Percentiles rank a stretch among this genome's conserved stretches.
Evolutionary conservation across 78 protist species (phyloP).

Genomic region (Dictyostelium intermedium): DNA sequence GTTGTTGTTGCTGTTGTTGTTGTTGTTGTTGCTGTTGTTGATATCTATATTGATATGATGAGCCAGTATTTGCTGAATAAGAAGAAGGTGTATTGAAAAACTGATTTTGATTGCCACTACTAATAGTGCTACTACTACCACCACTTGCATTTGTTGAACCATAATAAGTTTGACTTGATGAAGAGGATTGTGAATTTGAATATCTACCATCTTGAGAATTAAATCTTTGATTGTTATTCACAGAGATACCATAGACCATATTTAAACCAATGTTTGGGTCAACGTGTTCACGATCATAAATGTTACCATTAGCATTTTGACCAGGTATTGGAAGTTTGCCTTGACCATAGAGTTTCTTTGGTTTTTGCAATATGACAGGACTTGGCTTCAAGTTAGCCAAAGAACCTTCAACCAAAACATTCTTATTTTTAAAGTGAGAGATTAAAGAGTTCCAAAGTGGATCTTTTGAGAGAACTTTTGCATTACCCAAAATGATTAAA

Average conservation of each 20-base stretch:
- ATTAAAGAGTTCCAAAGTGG: slow-evolving; percentile 98
- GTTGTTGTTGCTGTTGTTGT: not conserved
- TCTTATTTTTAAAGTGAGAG: slow-evolving; percentile 91
- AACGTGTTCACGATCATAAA: not conserved
- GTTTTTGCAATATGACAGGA: slow-evolving; percentile 61
- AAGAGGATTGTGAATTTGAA: slow-evolving; percentile 9
- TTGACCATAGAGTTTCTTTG: slow-evolving; percentile 66
- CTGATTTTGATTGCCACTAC: not conserved
- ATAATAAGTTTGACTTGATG: slow-evolving; percentile 1
- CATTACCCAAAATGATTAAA: slow-evolving; percentile 97
- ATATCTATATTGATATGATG: slow-evolving; percentile 12
- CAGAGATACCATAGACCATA: slow-evolving; percentile 49
- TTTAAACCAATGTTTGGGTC: slow-evolving; percentile 42
- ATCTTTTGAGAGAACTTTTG: slow-evolving; percentile 93
- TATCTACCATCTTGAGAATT: not conserved
- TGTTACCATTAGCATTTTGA: not conserved
- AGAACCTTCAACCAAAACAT: slow-evolving; percentile 96
- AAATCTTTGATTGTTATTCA: not conserved
- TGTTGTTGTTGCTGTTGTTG: slow-evolving; percentile 6
- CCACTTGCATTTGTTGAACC: not conserved
- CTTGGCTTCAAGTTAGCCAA: slow-evolving; percentile 82
- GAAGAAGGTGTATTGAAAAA: slow-evolving; percentile 14
- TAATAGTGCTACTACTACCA: not conserved
- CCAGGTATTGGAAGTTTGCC: slow-evolving; percentile 19
- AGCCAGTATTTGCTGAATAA: not conserved